Conservation (phyloP, 768 basidiomycete genomes). For the Podaxis sp. region DNA sequence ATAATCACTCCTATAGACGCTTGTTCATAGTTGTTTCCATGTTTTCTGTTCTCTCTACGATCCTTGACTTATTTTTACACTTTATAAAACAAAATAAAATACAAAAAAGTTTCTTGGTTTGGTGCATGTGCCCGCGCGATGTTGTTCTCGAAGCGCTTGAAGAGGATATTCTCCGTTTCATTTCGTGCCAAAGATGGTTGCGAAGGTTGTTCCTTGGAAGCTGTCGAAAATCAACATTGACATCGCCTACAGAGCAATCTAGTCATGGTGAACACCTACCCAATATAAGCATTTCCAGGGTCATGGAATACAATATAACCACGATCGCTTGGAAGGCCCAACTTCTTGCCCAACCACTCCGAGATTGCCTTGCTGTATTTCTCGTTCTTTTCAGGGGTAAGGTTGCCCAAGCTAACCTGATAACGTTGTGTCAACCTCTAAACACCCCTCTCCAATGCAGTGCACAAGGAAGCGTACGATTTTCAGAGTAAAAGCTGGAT, state of each 20-base stretch:
- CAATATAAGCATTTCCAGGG: constrained; percentile 49
- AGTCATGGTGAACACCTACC: constrained; percentile 33
- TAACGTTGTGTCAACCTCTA: neutral
- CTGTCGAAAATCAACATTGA: constrained; percentile 24
- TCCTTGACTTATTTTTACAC: neutral
- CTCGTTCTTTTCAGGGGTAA: constrained; percentile 47
- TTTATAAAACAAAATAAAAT: neutral
- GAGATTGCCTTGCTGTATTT: constrained; percentile 57
- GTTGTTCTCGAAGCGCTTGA: neutral
- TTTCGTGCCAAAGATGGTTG: constrained; percentile 29
- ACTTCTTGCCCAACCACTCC: constrained; percentile 51
- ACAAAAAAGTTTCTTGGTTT: constrained; percentile 15
- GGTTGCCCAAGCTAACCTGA: constrained; percentile 59
- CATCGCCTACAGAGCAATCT: neutral
- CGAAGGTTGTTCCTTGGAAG: constrained; percentile 45
- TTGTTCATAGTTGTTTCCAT: neutral
- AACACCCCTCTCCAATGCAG: neutral
- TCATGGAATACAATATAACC: constrained; percentile 63
- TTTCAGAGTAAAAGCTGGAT: constrained; percentile 60
- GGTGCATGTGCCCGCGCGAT: neutral
- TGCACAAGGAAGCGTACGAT: constrained; percentile 43
- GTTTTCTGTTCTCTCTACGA: neutral
- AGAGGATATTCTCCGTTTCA: neutral
- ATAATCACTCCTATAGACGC: too few species aligned
- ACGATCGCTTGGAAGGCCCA: constrained; percentile 49